These are phyloP conservation scores for Leptographium galeiforme DNA, from an alignment of 2,329 filamentous ascomycete genomes.

Conservation along the genomic window DNA sequence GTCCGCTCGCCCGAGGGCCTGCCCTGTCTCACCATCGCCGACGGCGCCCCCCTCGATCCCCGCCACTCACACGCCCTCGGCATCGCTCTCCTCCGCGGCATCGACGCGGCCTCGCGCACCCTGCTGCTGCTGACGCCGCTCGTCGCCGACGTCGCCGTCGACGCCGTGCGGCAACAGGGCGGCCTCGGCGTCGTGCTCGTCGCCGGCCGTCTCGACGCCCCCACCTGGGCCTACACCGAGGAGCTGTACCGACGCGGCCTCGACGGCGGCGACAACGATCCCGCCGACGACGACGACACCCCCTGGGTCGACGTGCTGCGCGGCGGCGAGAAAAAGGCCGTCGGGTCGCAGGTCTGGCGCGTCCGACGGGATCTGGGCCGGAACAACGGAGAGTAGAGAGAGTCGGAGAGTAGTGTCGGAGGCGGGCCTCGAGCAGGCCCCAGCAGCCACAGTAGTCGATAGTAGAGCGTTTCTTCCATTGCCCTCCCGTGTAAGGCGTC, in stretches of 20 bases:
- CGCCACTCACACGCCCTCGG: conserved; percentile 45
- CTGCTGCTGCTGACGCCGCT: conserved; percentile 55
- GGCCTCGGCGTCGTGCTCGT: conserved; percentile 47
- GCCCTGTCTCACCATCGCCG: conserved; percentile 46
- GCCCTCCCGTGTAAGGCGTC: too few species aligned
- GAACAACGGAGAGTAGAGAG: neutral
- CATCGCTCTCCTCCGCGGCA: conserved; percentile 55
- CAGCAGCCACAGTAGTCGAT: too few species aligned
- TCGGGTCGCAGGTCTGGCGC: conserved; percentile 48
- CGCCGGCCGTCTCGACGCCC: conserved; percentile 53
- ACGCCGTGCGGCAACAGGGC: conserved; percentile 9
- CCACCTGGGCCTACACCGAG: conserved; percentile 58
- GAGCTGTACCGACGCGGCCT: conserved; percentile 30
- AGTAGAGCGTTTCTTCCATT: too few species aligned
- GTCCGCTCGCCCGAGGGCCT: conserved; percentile 37
- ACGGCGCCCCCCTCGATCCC: conserved; percentile 45
- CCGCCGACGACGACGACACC: conserved; percentile 8
- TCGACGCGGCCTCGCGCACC: conserved; percentile 36
- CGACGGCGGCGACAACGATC: conserved; percentile 20
- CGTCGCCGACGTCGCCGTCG: neutral
- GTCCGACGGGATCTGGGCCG: conserved; percentile 48
- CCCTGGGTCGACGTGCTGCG: conserved; percentile 49
- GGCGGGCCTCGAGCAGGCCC: too few species aligned
- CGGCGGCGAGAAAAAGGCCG: conserved; percentile 40
- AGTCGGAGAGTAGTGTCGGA: too few species aligned